Evolutionary conservation across 2,329 filamentous ascomycete genomes (phyloP).

Genomic region (Aspergillus brasiliensis): DNA sequence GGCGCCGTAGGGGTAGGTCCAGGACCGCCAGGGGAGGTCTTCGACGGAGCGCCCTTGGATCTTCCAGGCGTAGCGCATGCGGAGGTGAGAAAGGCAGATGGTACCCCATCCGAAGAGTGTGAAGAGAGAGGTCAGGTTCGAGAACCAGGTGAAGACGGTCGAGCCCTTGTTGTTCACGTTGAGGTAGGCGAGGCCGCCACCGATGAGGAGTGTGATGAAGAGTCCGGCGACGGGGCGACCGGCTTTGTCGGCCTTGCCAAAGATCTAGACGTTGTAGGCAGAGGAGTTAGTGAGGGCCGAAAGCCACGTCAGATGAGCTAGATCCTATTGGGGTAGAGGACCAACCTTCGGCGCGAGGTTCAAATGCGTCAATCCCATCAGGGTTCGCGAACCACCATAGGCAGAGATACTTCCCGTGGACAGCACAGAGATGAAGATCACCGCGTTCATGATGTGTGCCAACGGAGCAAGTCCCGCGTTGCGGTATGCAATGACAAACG

Average conservation of each 20-base stretch:
- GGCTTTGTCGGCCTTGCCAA: slow-evolving; percentile 35
- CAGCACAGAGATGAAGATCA: slow-evolving; percentile 52
- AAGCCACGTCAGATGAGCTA: background rate
- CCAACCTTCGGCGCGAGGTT: slow-evolving; percentile 44
- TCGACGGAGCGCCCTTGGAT: slow-evolving; percentile 39
- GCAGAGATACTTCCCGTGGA: slow-evolving; percentile 48
- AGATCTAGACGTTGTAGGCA: slow-evolving; percentile 15
- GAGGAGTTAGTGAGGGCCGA: background rate
- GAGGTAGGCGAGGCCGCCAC: slow-evolving; percentile 55
- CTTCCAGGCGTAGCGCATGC: slow-evolving; percentile 47
- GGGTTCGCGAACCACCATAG: slow-evolving; percentile 49
- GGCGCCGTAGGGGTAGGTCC: slow-evolving; percentile 48
- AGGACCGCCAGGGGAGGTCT: slow-evolving; percentile 48
- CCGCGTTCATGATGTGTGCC: slow-evolving; percentile 53
- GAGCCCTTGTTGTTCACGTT: slow-evolving; percentile 47
- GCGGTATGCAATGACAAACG: slow-evolving; percentile 48
- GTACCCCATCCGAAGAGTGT: slow-evolving; percentile 50
- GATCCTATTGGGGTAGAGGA: background rate
- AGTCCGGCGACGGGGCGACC: slow-evolving; percentile 54
- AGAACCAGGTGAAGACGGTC: slow-evolving; percentile 53
- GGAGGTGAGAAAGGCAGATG: slow-evolving; percentile 48
- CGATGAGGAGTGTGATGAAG: slow-evolving; percentile 67
- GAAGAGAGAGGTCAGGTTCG: slow-evolving; percentile 50
- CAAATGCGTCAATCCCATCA: slow-evolving; percentile 48
- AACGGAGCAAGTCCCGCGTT: slow-evolving; percentile 43